Evolutionary conservation across 129 eudicot genomes (phyloP).

Genomic region (Lonicera japonica): DNA sequence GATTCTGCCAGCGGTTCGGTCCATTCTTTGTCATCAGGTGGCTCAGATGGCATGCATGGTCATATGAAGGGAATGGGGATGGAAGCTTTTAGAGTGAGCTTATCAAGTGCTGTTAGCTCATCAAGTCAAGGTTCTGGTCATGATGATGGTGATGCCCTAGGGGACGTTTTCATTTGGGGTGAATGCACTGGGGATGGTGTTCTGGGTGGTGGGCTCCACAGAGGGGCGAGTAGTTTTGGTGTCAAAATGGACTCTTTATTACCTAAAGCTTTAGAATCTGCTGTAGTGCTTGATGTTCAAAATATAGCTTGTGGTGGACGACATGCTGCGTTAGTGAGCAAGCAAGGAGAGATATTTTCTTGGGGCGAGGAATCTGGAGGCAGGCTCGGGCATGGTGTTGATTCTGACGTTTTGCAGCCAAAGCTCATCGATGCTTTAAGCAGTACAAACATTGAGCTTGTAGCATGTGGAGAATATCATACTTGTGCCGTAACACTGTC

Average conservation of each 20-base stretch:
- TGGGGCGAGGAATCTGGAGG: conserved; percentile 97
- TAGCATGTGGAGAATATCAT: conserved; percentile 93
- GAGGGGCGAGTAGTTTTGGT: conserved; percentile 46
- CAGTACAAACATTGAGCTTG: conserved; percentile 74
- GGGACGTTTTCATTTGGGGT: conserved; percentile 97
- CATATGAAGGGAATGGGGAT: conserved; percentile 57
- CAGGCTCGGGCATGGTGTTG: conserved; percentile 97
- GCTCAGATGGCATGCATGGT: conserved; percentile 79
- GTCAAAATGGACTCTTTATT: conserved; percentile 58
- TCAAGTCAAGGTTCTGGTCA: conserved; percentile 99
- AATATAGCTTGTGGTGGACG: conserved; percentile 93
- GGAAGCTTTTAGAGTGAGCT: conserved; percentile 87
- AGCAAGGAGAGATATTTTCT: conserved; percentile 91
- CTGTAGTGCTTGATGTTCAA: conserved; percentile 93
- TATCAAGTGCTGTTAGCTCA: conserved; percentile 97
- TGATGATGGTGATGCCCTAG: conserved; percentile 94
- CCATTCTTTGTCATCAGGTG: conserved; percentile 89
- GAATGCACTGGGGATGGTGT: conserved; percentile 76
- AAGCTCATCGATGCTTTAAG: conserved; percentile 75
- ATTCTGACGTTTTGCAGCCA: conserved; percentile 85
- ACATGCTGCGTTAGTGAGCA: conserved; percentile 89
- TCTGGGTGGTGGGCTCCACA: conserved; percentile 63
- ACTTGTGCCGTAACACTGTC: conserved; percentile 98
- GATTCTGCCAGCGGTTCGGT: conserved; percentile 70
- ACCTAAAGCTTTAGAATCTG: conserved; percentile 92